Evolutionary conservation across 768 basidiomycete genomes (phyloP), one percentile per base, ranked within the genome.

Genomic region (Termitomyces sp.): DNA sequence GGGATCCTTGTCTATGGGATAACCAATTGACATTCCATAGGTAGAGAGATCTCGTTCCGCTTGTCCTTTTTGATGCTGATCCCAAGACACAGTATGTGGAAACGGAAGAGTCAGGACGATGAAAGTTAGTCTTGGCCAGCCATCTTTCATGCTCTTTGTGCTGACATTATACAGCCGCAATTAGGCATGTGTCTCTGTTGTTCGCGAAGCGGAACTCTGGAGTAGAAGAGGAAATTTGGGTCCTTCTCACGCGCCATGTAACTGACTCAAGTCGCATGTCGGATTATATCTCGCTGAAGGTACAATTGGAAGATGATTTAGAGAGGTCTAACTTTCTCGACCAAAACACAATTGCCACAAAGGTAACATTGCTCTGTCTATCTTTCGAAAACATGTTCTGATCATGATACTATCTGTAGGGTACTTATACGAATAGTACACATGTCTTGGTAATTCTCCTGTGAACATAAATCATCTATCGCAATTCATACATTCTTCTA

Each of bases 171-270:
- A 5, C 57, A 80, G 78, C 71, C 29, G 73, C 73, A 18, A 67
- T 68, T 53, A 77, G 72, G 76, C 61, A 74, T 42, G 39, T 69
- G 22, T 68, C 65, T 44, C 53, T 73, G 29, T 62, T 74, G 29
- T 77, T 82, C 47, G 59, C 62, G 46, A 69, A 60, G 16, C 65
- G 64, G 32, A 62, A 49, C 39, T 20, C 62, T 27, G 57, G 52
- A 6, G 53, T 59, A 20, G 71, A 76, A 36, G 65, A 75, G 29
- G 86, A 91, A 44, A 76, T 97, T 6, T 96, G 89, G 91, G 64
- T 95, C 8, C 78, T 94, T 1, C 77, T 98, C 2, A 88, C 87
- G 0, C 82, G 92, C 29, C 95, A 98, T 68, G 68, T 88, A 8
- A 68, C 69, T 0, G 76, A 86, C 60, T 87, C 83, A n/a, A 78